Base-by-base conservation (phyloP, 306 rosid genomes). In the Abrus pulchellus region DNA sequence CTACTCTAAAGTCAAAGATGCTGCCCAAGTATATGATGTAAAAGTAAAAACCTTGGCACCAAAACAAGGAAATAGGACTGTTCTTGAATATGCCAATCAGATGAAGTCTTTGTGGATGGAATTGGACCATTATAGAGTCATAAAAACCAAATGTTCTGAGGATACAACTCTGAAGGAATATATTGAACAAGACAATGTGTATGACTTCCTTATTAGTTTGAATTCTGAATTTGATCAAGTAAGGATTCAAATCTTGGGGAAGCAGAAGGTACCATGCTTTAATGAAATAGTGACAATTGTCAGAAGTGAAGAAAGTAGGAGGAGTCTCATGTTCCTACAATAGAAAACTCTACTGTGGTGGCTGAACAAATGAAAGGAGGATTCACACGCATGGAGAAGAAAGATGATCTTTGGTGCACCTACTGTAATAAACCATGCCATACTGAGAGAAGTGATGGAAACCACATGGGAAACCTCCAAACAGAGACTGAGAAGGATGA, bases 161-260 rank as follows among this genome's bases (percentile, higher is more conserved):
- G 20, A 20, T 20, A 20, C 20, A 60, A 20, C 11, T 60, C 66
- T 60, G 3, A 60, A 60, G 43, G 41, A 60, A 32, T 30, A 10
- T 30, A 60, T 60, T 60, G 43, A 32, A 43, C 8, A 10, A 9
- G 40, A 32, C 66, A 30, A 3, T 10, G 36, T 30, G 12, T 28
- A 56, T 1, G 5, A 59, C 14, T 59, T 30, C 14, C 8, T 59
- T 4, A 9, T 29, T 29, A 40, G 14, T 59, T 30, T 59, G 14
- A 59, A 59, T 9, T 30, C 65, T 3, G 13, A 10, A n/a, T 59
- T 29, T 4, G 29, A 30, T 59, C 36, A 59, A 59, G 30, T 59
- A 7, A 59, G 65, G 30, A 59, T 59, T 30, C 65, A 59, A 59
- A 59, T 59, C 30, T 59, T 59, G 40, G 41, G 65, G 4, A 59